Conservation (phyloP, 345 rosid genomes). For the Corchorus capsularis region DNA sequence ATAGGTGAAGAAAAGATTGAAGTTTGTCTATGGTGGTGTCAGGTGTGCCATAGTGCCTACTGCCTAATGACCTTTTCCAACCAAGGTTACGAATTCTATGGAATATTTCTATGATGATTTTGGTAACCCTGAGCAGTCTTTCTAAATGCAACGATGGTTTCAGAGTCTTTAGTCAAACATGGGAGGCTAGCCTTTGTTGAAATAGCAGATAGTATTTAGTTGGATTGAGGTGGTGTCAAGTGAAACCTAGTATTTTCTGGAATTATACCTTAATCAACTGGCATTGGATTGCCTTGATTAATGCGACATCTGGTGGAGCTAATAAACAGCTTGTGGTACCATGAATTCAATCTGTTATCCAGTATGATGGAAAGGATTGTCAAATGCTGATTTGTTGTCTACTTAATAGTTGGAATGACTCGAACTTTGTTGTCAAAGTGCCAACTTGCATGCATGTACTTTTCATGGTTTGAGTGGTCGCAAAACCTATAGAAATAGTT, state of each 20-base stretch:
- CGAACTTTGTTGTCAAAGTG: not conserved
- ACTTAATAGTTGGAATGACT: not conserved
- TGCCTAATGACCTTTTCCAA: not conserved
- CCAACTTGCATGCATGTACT: not conserved
- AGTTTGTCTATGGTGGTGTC: not conserved
- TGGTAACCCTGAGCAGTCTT: not conserved
- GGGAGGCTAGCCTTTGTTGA: not conserved
- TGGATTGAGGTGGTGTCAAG: not conserved
- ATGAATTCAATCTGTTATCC: not conserved
- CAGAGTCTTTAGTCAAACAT: not conserved
- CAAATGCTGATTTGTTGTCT: not conserved
- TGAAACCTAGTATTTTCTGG: conserved; percentile 6
- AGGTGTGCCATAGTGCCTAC: not conserved
- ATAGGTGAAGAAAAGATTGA: not conserved
- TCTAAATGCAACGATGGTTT: not conserved
- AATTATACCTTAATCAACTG: not conserved
- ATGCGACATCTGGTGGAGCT: not conserved
- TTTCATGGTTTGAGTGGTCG: not conserved
- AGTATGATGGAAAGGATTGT: not conserved
- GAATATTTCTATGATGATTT: not conserved
- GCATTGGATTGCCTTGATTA: not conserved
- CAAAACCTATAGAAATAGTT: not conserved
- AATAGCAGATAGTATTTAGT: not conserved
- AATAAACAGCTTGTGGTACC: not conserved
- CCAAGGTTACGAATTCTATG: not conserved